Evolutionary conservation across 345 rosid genomes (phyloP), one percentile per base, ranked within the genome.

Genomic region (Eutrema japonicum): DNA sequence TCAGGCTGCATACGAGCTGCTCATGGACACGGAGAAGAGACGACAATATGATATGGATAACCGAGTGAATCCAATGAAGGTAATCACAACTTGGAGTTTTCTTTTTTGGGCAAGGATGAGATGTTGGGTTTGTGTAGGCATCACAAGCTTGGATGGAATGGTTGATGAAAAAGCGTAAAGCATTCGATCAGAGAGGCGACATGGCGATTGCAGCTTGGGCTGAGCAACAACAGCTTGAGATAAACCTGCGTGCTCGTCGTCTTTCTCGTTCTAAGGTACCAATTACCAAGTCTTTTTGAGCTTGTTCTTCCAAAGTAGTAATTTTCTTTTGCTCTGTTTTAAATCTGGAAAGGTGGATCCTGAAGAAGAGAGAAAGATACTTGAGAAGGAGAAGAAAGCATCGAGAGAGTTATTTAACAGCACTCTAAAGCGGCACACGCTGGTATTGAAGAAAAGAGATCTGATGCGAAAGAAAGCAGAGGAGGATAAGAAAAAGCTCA

Each of bases 101-200:
- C 2, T 5, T 22, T 22, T 22, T 22, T 22, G 26, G 22, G 22
- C 2, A 29, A 14, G 35, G 58, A 56, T 29, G 66, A 38, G 16
- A 7, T 48, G 36, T 40, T 12, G 60, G 49, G 27, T 50, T 46
- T 77, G 70, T 60, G 36, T 81, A 93, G 98, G 98, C 97, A 67
- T 94, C 97, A 37, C 89, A 88, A 87, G 97, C 97, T 63, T 91
- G 98, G 97, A 91, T 87, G 92, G 93, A 94, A 55, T 94, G 98
- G 97, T 83, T 94, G 14, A 84, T 88, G 76, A 94, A 89, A 73
- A 94, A 87, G 73, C 82, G 96, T 67, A 94, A 89, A 81, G 96
- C 98, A 32, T 94, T 92, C 82, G 93, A 91, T 80, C 97, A 91
- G 72, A 90, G 88, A 37, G 97, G 97, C 7, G 96, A 91, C 73